Percentiles rank a stretch among this genome's conserved stretches.
These are phyloP conservation scores for Ziziphus jujuba DNA, from an alignment of 306 rosid genomes.

Conservation along the genomic window DNA sequence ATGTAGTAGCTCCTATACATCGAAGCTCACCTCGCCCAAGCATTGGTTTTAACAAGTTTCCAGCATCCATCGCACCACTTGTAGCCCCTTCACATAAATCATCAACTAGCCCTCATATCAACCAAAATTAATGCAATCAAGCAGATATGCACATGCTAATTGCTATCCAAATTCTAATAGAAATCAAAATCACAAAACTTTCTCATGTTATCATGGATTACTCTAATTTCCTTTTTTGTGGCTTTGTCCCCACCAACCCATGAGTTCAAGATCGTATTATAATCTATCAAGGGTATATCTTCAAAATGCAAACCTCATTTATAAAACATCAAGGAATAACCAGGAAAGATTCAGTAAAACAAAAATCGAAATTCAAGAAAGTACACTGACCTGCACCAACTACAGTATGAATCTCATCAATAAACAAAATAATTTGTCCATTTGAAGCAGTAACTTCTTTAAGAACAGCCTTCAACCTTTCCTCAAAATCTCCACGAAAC, in stretches of 20 bases:
- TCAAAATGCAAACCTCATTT: too few relatives aligned
- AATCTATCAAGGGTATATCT: too few relatives aligned
- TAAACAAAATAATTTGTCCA: conserved; percentile 89
- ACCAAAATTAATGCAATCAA: background rate
- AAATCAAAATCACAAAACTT: background rate
- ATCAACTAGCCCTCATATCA: conserved; percentile 27
- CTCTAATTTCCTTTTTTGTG: too few relatives aligned
- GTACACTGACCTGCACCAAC: conserved; percentile 89
- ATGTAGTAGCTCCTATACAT: conserved; percentile 93
- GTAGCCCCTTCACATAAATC: conserved; percentile 74
- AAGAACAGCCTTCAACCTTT: conserved; percentile 91
- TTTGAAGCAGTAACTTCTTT: conserved; percentile 94
- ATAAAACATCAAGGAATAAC: too few relatives aligned
- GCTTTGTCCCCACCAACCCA: too few relatives aligned
- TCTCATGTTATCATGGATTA: too few relatives aligned
- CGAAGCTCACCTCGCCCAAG: conserved; percentile 98
- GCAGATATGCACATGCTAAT: background rate
- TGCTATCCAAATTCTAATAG: background rate
- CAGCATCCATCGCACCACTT: conserved; percentile 99
- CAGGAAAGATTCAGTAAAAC: background rate
- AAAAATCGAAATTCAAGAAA: conserved; percentile 12
- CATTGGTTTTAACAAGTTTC: conserved; percentile 95
- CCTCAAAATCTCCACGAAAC: conserved; percentile 95
- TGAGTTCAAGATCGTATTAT: too few relatives aligned
- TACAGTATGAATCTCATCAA: conserved; percentile 97